These are phyloP conservation scores for Phyllosticta capitalensis DNA, from an alignment of 2,329 filamentous ascomycete genomes.

Conservation along the genomic window DNA sequence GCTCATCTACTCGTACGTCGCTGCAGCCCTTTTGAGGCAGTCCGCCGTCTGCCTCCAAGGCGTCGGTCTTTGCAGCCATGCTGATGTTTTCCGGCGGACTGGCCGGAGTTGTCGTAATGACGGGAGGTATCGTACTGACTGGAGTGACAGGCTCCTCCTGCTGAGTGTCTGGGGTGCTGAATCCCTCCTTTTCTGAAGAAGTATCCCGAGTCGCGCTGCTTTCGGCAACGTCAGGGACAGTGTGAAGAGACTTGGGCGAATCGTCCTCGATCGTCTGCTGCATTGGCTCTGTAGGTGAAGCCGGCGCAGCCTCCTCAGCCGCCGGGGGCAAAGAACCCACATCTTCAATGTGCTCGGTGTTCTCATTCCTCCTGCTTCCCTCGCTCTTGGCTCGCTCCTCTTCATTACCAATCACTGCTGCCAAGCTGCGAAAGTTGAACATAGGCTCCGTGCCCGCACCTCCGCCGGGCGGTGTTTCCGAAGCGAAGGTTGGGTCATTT, in stretches of 20 bases:
- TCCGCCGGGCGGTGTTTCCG: constrained; percentile 39
- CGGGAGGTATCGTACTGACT: not conserved
- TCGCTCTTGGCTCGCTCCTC: constrained; percentile 6
- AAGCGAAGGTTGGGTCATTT: constrained; percentile 41
- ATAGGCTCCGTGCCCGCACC: constrained; percentile 59
- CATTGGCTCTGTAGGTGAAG: not conserved
- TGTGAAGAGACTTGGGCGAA: not conserved
- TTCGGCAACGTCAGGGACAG: not conserved
- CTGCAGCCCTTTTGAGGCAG: not conserved
- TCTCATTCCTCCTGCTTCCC: not conserved
- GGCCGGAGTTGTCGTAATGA: not conserved
- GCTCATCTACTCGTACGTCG: not conserved
- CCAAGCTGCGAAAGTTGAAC: constrained; percentile 85
- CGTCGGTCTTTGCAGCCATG: not conserved
- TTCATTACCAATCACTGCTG: constrained; percentile 56
- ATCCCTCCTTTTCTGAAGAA: not conserved
- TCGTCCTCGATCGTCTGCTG: not conserved
- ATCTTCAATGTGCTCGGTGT: constrained; percentile 7
- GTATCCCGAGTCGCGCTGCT: not conserved
- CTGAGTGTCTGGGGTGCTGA: not conserved
- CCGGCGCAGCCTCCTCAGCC: not conserved
- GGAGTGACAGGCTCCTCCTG: not conserved
- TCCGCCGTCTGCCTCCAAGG: not conserved
- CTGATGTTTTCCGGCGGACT: not conserved
- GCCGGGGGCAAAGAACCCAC: not conserved